Evolutionary conservation across 495 filamentous ascomycete genomes (phyloP), one percentile per base, ranked within the genome.

Genomic region (Aspergillus bridgeri): DNA sequence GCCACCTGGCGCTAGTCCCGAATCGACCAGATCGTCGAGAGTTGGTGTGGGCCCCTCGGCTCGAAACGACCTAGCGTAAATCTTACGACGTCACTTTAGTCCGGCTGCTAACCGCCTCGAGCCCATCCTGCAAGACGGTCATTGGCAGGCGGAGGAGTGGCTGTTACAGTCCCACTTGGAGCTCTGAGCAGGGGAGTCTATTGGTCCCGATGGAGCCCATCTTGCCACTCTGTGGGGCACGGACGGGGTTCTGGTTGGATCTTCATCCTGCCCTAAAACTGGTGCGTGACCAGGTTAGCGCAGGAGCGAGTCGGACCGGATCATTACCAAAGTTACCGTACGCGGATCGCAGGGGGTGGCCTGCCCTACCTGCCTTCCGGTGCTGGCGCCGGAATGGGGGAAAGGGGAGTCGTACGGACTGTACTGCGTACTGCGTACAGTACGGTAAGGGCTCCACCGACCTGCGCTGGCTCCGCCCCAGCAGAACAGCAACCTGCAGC

Each of bases 251-350:
- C 62, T 65, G 62, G 58, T 65, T 68, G 62, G 60, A 48, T 54
- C 33, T 18, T 8, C 51, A 23, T 53, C 13, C 51, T 58, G 54
- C 60, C 56, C 51, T 59, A 59, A 57, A 63, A 48, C 61, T 72
- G 69, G 69, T 69, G 70, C 69, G 66, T 75, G 69, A 71, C 68
- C 66, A 48, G 61, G 50, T 57, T 65, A 65, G 63, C 55, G 63
- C 57, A 44, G 57, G 44, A 62, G 54, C 11, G 47, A 47, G 50
- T 54, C 48, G 55, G 47, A 54, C 55, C 48, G 60, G 55, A 22
- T 27, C 18, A 24, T 59, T 57, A 52, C 61, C 19, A 53, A 61
- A 51, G 15, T 63, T 59, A 63, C 56, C 18, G 5, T 43, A 48
- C 33, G 33, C 11, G 33, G 33, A 18, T 21, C 6, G n/a, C 13